phyloP scores from a whole-genome alignment of 805 yeast species.

The Alloascoidea hylecoeti region DNA sequence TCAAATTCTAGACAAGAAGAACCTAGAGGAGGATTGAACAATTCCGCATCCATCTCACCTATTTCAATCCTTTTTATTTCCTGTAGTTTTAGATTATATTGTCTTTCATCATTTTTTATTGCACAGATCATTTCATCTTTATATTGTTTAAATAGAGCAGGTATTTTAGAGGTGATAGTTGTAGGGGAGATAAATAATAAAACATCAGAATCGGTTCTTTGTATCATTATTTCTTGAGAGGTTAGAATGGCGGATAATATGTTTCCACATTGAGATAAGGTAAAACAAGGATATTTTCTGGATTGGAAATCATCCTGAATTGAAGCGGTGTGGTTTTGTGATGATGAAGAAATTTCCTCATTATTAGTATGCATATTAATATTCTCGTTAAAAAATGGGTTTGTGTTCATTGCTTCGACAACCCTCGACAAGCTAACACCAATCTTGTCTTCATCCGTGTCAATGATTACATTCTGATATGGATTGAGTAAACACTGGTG shows the following conservation, averaged over 20 bases:
- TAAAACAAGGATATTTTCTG: background rate
- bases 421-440: background rate
- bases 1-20: too few species aligned
- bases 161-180: background rate
- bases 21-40: too few species aligned
- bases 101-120: background rate
- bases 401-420: background rate
- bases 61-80: background rate
- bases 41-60: conserved; percentile 1
- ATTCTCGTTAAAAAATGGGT: background rate
- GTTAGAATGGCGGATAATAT: background rate
- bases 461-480: too few species aligned
- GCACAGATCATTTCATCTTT: background rate
- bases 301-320: background rate
- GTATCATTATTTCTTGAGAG: background rate
- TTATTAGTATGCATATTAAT: background rate
- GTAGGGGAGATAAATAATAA: background rate
- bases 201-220: background rate
- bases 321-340: background rate
- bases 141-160: background rate
- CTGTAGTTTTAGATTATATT: background rate
- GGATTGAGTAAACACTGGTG: background rate
- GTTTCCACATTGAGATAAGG: background rate
- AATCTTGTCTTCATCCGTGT: too few species aligned
- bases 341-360: background rate